These are phyloP conservation scores for Panicum virgatum DNA, from an alignment of 202 grass and related monocot genomes.

Conservation along the genomic window DNA sequence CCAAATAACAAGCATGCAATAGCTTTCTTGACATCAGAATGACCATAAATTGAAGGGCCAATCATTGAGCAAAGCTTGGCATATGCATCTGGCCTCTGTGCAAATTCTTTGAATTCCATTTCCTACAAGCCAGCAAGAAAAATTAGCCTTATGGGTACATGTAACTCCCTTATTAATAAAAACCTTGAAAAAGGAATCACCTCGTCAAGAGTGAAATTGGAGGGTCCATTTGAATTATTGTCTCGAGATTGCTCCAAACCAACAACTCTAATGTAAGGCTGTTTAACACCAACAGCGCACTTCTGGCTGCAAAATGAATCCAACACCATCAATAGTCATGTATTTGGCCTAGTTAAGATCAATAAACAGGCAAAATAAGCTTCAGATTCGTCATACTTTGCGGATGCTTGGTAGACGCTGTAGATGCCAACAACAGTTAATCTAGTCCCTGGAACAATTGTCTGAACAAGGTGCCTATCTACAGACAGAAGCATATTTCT, in stretches of 20 bases:
- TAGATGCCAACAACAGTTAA: constrained; percentile 95
- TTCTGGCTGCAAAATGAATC: constrained; percentile 66
- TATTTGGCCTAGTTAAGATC: background rate
- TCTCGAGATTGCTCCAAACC: constrained; percentile 89
- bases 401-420: constrained; percentile 85
- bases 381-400: constrained; percentile 57
- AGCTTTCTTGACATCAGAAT: constrained; percentile 93
- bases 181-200: constrained; percentile 26
- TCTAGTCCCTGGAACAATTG: constrained; percentile 91
- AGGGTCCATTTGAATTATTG: constrained; percentile 72
- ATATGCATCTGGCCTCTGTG: constrained; percentile 91
- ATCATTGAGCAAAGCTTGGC: constrained; percentile 82
- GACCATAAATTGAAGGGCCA: constrained; percentile 90
- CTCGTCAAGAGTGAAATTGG: constrained; percentile 87
- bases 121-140: constrained; percentile 47
- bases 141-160: background rate
- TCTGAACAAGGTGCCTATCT: constrained; percentile 94
- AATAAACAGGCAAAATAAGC: background rate
- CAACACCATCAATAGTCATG: background rate
- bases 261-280: constrained; percentile 96
- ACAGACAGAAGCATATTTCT: constrained; percentile 88
- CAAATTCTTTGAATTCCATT: constrained; percentile 97
- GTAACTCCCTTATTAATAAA: background rate
- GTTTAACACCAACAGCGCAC: constrained; percentile 89
- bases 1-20: constrained; percentile 91